Evolutionary conservation across 331 rosid genomes (phyloP), one percentile per base, ranked within the genome.

Genomic region (Dryas integrifolia): DNA sequence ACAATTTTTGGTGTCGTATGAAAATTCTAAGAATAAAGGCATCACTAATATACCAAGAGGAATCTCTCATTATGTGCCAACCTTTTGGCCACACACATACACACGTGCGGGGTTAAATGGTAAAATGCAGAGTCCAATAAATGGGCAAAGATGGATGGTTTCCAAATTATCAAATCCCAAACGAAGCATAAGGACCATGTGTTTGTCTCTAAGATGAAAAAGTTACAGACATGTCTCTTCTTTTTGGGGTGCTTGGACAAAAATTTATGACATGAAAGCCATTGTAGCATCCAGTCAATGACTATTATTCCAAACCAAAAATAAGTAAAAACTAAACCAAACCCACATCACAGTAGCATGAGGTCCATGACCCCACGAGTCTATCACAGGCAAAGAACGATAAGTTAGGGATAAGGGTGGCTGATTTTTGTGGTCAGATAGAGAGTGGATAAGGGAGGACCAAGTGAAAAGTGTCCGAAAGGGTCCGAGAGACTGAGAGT

Each of bases 381-480:
- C 38, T 16, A 18, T 9, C 26, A 26, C 2, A 71, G 67, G 67
- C 75, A 45, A 13, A 45, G 75, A 71, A 14, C 67, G 66, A 71
- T 45, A 44, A 71, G 75, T 46, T 21, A 21, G 46, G 48, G 67
- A 58, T 46, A 46, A 30, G 38, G 65, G 18, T 47, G 61, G n/a
- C 16, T n/a, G 3, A 7, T 8, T 58, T 64, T 58, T 58, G 76
- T 58, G 76, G 76, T 6, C 35, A 26, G 57, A 26, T 47, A 52
- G 73, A 30, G 7, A 43, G 56, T 4, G 21, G 76, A 72, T 46
- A 48, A 72, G 58, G 67, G 76, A 72, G 67, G 58, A 30, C 67
- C 76, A 44, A 46, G 48, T 58, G 67, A 45, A 30, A 58, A 26
- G 14, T 14, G 67, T 71, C 67, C 4, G 58, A 67, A 65, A 7